Evolutionary conservation across 1,284 basidiomycete genomes (phyloP).

Genomic region (Veloporphyrellus conicus): DNA sequence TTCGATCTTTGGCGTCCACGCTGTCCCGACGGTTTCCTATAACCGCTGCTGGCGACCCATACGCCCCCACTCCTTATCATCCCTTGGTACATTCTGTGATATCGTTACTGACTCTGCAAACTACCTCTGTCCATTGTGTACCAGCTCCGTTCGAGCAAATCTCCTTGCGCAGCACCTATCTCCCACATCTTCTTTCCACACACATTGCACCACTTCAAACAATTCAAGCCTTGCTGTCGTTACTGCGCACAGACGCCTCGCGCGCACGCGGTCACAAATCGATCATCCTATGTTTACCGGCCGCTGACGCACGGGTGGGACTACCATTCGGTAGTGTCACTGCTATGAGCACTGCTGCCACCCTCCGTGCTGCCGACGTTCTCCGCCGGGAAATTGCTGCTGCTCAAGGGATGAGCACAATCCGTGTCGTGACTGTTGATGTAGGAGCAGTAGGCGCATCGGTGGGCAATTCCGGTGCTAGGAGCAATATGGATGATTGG

Average conservation of each 20-base stretch:
- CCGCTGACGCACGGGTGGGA: conserved; percentile 63
- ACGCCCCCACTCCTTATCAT: conserved; percentile 55
- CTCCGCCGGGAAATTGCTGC: conserved; percentile 67
- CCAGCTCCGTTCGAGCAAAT: conserved; percentile 68
- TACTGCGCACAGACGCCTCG: conserved; percentile 61
- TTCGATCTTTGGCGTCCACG: conserved; percentile 72
- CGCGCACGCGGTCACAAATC: conserved; percentile 51
- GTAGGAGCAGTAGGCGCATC: conserved; percentile 30
- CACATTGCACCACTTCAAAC: conserved; percentile 72
- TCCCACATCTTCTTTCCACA: conserved; percentile 64
- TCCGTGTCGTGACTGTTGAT: conserved; percentile 65
- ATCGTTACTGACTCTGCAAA: conserved; percentile 60
- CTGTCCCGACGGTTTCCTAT: conserved; percentile 79
- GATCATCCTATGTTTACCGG: conserved; percentile 68
- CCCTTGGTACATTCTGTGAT: conserved; percentile 69
- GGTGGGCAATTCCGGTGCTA: background rate
- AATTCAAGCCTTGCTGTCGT: conserved; percentile 70
- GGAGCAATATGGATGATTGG: conserved; percentile 54
- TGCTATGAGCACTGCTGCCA: conserved; percentile 69
- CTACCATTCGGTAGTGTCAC: conserved; percentile 58
- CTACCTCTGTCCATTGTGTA: conserved; percentile 31
- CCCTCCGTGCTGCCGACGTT: conserved; percentile 63
- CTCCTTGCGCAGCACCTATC: conserved; percentile 56
- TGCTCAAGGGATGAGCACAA: conserved; percentile 45
- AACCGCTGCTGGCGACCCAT: conserved; percentile 71